Conservation (phyloP, 2,329 filamentous ascomycete genomes). For the Fusarium odoratissimum region DNA sequence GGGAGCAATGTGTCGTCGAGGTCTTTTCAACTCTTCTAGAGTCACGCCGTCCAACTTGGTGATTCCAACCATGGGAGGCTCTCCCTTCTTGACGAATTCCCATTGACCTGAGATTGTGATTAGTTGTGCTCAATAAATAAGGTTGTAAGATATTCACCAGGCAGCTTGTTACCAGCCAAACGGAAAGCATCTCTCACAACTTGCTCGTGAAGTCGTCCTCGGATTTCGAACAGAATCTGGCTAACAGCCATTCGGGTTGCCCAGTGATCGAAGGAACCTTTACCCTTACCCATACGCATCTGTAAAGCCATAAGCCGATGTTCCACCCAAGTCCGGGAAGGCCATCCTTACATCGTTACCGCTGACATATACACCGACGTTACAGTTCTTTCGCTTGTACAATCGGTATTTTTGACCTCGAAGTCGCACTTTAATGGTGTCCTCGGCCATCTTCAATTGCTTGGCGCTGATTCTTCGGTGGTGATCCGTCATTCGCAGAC, state of each 20-base stretch:
- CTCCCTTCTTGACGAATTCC: slow-evolving; percentile 94
- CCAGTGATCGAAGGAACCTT: slow-evolving; percentile 98
- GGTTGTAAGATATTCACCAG: slow-evolving; percentile 66
- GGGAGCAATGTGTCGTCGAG: slow-evolving; percentile 73
- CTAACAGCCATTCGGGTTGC: slow-evolving; percentile 89
- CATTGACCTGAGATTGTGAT: slow-evolving; percentile 72
- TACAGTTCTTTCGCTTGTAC: slow-evolving; percentile 91
- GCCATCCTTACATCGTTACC: slow-evolving; percentile 80
- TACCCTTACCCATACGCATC: slow-evolving; percentile 99
- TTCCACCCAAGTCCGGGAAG: neutral
- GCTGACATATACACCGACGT: slow-evolving; percentile 93
- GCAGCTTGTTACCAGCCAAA: slow-evolving; percentile 93
- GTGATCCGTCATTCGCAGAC: slow-evolving; percentile 91
- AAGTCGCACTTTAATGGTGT: slow-evolving; percentile 89
- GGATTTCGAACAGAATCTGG: slow-evolving; percentile 91
- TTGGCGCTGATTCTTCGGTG: slow-evolving; percentile 89
- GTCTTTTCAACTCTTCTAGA: slow-evolving; percentile 83
- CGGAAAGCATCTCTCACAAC: slow-evolving; percentile 93
- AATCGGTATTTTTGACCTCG: slow-evolving; percentile 92
- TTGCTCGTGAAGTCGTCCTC: slow-evolving; percentile 93
- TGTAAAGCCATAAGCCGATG: slow-evolving; percentile 48
- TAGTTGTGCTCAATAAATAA: slow-evolving; percentile 27
- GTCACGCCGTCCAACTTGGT: slow-evolving; percentile 91
- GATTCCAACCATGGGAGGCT: slow-evolving; percentile 88
- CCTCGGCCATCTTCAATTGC: slow-evolving; percentile 90